Conservation (phyloP, 2,329 filamentous ascomycete genomes). For the Aureobasidium vineae region DNA sequence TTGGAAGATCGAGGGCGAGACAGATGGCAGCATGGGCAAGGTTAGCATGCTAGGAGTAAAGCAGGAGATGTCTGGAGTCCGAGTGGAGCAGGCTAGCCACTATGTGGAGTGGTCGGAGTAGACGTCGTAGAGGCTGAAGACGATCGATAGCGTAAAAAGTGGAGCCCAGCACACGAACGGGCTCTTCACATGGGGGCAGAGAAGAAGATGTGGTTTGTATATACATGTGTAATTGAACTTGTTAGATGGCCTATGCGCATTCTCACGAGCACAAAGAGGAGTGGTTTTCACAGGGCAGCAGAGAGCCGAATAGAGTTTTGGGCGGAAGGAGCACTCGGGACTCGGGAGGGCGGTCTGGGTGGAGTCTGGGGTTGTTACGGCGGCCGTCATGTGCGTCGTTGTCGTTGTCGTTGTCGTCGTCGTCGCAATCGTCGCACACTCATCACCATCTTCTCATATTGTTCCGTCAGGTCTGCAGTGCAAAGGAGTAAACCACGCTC, state of each 20-base stretch:
- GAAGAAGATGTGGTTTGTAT: not conserved
- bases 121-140: not conserved
- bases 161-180: not conserved
- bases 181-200: not conserved
- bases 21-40: slow-evolving; percentile 47
- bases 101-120: slow-evolving; percentile 45
- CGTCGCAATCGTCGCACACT: slow-evolving; percentile 9
- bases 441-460: slow-evolving; percentile 1
- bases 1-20: slow-evolving; percentile 56
- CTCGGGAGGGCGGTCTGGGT: not conserved
- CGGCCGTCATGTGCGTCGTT: not conserved
- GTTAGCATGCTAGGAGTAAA: slow-evolving; percentile 68
- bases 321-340: not conserved
- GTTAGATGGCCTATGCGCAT: not conserved
- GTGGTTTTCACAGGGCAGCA: not conserved
- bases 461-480: not conserved
- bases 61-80: slow-evolving; percentile 69
- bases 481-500: not conserved
- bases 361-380: slow-evolving; percentile 8
- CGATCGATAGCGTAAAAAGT: not conserved
- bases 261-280: no score
- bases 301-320: not conserved
- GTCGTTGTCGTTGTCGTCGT: not conserved
- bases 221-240: slow-evolving; percentile 1
- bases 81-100: slow-evolving; percentile 40